A percentile compares a stretch with the other conserved stretches of the same genome.
Evolutionary conservation across 2,329 filamentous ascomycete species (phyloP).

Genomic region (Phyllosticta paracitricarpa): DNA sequence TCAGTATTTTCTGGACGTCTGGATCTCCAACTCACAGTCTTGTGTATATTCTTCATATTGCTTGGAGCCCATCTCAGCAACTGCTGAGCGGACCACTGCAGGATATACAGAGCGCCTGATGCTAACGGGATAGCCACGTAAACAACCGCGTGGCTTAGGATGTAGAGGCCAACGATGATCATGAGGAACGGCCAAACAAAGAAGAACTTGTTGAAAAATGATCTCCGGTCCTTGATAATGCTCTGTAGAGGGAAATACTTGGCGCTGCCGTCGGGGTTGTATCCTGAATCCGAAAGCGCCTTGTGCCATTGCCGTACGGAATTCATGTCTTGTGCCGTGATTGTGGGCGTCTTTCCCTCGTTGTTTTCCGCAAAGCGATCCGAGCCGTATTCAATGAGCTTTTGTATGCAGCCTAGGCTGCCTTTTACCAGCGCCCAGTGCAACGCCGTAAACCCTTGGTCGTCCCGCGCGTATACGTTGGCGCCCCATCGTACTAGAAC

Average conservation of each 20-base stretch:
- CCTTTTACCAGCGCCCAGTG: conserved; percentile 97
- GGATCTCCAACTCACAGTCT: conserved; percentile 54
- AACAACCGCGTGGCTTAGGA: conserved; percentile 64
- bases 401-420: conserved; percentile 78
- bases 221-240: conserved; percentile 65
- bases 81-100: conserved; percentile 71
- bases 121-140: conserved; percentile 67
- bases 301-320: conserved; percentile 72
- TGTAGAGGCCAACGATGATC: conserved; percentile 58
- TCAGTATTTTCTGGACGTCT: neutral
- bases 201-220: conserved; percentile 73
- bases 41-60: conserved; percentile 83
- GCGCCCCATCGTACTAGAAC: conserved; percentile 91
- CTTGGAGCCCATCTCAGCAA: conserved; percentile 72
- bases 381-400: conserved; percentile 88
- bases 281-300: conserved; percentile 75
- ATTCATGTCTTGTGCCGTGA: conserved; percentile 84
- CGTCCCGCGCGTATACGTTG: conserved; percentile 80
- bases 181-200: conserved; percentile 82
- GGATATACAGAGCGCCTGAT: conserved; percentile 52
- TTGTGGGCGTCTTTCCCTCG: conserved; percentile 80
- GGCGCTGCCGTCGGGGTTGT: conserved; percentile 65
- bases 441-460: conserved; percentile 85
- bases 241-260: conserved; percentile 64
- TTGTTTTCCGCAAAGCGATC: conserved; percentile 85